Conservation (phyloP, 2,329 filamentous ascomycete genomes). For the Fusarium nisikadoi region DNA sequence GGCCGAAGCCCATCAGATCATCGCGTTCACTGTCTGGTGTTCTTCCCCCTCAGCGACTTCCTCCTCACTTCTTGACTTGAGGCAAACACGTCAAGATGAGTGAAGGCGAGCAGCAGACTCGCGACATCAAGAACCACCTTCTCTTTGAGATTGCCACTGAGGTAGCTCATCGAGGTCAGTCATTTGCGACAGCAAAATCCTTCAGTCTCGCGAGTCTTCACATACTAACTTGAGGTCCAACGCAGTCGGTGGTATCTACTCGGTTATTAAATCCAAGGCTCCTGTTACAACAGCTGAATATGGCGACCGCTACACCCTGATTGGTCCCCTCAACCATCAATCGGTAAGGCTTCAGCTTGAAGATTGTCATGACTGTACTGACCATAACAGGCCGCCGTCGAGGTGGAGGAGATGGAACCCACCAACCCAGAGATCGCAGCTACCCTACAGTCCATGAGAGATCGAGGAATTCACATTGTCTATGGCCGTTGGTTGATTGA, state of each 20-base stretch:
- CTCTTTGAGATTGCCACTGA: slow-evolving; percentile 98
- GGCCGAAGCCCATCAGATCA: slow-evolving; percentile 35
- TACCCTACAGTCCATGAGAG: slow-evolving; percentile 92
- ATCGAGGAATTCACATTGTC: slow-evolving; percentile 87
- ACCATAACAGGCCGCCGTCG: slow-evolving; percentile 81
- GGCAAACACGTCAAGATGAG: slow-evolving; percentile 54
- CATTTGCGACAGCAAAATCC: slow-evolving; percentile 15
- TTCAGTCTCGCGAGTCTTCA: slow-evolving; percentile 7
- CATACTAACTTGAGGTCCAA: slow-evolving; percentile 25
- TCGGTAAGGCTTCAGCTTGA: slow-evolving; percentile 69
- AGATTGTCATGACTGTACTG: slow-evolving; percentile 4
- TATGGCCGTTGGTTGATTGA: slow-evolving; percentile 99
- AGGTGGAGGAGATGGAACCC: slow-evolving; percentile 93
- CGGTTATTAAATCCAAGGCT: slow-evolving; percentile 98
- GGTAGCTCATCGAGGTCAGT: slow-evolving; percentile 91
- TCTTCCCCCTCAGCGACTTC: slow-evolving; percentile 20
- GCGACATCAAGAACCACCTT: slow-evolving; percentile 92
- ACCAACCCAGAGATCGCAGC: slow-evolving; percentile 80
- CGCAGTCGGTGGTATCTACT: slow-evolving; percentile 96
- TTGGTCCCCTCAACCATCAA: slow-evolving; percentile 90
- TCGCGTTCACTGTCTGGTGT: slow-evolving; percentile 9
- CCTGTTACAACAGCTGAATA: slow-evolving; percentile 98
- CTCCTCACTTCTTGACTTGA: slow-evolving; percentile 5
- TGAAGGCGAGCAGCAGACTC: slow-evolving; percentile 58
- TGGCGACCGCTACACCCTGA: slow-evolving; percentile 95